Evolutionary conservation across 768 basidiomycete genomes (phyloP), one percentile per base, ranked within the genome.

Genomic region (Xerocomus brunneocitrinus): DNA sequence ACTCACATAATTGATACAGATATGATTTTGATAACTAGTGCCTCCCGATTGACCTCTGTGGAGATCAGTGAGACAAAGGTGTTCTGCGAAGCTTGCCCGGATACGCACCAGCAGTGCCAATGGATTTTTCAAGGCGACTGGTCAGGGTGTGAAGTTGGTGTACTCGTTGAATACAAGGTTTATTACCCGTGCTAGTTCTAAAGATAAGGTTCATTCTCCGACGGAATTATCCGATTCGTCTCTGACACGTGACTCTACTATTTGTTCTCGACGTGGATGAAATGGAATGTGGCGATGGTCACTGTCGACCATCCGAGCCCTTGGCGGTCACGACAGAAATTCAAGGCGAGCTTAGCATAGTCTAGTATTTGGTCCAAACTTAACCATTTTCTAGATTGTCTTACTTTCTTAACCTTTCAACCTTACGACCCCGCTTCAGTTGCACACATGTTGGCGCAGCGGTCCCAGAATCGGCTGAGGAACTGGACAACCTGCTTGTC

Each of bases 41-140:
- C 90, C 90, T 92, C 90, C 90, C 90, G 64, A 89, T 89, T 91
- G 89, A 88, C 89, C 90, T 89, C 89, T 87, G 39, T 31, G 2
- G 25, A 47, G n/a, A 59, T 19, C 6, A 24, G 30, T 68, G 39
- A 66, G 62, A 14, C 4, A 22, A 35, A 25, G 10, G 2, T 22
- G 16, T 12, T 24, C 2, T 9, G 30, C 25, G 44, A 50, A 35
- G 32, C 13, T 12, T 12, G 13, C 19, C 19, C 22, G 19, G 41
- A 73, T 77, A 35, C 25, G 39, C 68, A 86, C 88, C 87, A 77
- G 73, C 65, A 73, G 89, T 89, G 88, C 77, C 89, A 91, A 91
- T 76, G 90, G 90, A 91, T 91, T 79, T 91, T 92, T 92, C 84
- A 92, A 92, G 90, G 89, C 88, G 76, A 70, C 71, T 70, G 70